Evolutionary conservation across 139 green algal genomes (phyloP), one percentile per base, ranked within the genome.

Genomic region (Micromonas pusilla): DNA sequence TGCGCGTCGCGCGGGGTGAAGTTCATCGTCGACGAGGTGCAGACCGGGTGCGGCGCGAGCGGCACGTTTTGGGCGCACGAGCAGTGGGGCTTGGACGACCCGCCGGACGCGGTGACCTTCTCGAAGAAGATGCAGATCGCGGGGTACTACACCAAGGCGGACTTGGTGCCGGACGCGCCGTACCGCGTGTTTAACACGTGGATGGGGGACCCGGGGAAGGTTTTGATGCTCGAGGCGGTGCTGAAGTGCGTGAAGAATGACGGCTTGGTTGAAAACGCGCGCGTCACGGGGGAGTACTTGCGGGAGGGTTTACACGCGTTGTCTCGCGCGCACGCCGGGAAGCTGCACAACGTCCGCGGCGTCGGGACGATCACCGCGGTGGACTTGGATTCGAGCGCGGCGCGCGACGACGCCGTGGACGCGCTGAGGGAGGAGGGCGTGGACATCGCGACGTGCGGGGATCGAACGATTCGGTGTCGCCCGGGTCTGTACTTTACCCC

Each of bases 111-210:
- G 26, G 65, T 72, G 65, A 72, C 65, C n/a, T 72, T 72, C 30
- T 45, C n/a, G 23, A 72, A 72, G 33, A 72, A 72, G 65, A 72
- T 72, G 65, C 65, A 72, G 33, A 72, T 72, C 65, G 65, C 65
- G 4, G 65, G 65, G n/a, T 72, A 52, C 33, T 72, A 72, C 65
- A 39, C 65, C 65, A 39, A 32, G 26, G 30, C 26, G 3, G 65
- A 38, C 4, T 26, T 72, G 26, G 30, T 33, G 65, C 65, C 65
- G 28, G 65, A 72, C 26, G 3, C n/a, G 33, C 65, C 65, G 28
- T 72, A 72, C 28, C 26, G 65, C 21, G 33, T 72, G 32, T 72
- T 72, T 45, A 72, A 72, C 65, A 72, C 65, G 28, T 72, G 65
- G 65, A 72, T 72, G 65, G 65, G 65, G 4, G 65, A 72, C 33